Evolutionary conservation across 1,139 yeast species (phyloP), one percentile per base, ranked within the genome.

Genomic region (Geotrichum klebahnii): DNA sequence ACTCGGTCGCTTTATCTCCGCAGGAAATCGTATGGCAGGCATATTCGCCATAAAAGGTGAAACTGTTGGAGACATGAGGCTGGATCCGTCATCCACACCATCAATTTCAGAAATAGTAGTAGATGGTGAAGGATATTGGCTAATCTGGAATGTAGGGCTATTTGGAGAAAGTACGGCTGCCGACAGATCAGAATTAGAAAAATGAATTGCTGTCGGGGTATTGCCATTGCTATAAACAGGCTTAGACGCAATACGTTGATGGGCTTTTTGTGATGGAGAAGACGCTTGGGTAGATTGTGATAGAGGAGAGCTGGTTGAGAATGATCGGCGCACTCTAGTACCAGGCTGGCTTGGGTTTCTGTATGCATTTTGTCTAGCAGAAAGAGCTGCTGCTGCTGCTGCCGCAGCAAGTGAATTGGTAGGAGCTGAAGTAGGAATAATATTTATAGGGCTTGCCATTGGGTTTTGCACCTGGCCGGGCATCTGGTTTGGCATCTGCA

Each of bases 381-480:
- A 28, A n/a, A 50, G 19, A 5, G 53, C 53, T 1, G 50, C 50
- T 24, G 53, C 47, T 5, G 53, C 53, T 17, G 53, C 53, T 9
- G 48, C 46, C 3, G 51, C 22, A 16, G 53, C 53, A 19, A 39
- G 32, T 28, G 53, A 17, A 23, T 43, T 43, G 23, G 46, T 33
- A 8, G 45, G 24, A 10, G 23, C 38, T 14, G 45, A 32, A 3
- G 42, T 16, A 20, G 42, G 42, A 12, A 28, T 35, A 12, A 33
- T 14, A 28, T 12, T 12, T 17, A 12, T 19, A n/a, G 20, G 12
- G 20, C 31, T 12, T 6, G 33, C 43, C 33, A 39, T 17, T 5
- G 12, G 28, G 19, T 20, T 29, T 22, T 5, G 24, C 34, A 17
- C 16, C 10, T 35, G 37, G n/a, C 20, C 14, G 12, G 45, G 38